Percentiles rank a stretch among this genome's conserved stretches.
Evolutionary conservation across 2,329 filamentous ascomycete species (phyloP).

Genomic region (Aspergillus oerlinghausenensis): DNA sequence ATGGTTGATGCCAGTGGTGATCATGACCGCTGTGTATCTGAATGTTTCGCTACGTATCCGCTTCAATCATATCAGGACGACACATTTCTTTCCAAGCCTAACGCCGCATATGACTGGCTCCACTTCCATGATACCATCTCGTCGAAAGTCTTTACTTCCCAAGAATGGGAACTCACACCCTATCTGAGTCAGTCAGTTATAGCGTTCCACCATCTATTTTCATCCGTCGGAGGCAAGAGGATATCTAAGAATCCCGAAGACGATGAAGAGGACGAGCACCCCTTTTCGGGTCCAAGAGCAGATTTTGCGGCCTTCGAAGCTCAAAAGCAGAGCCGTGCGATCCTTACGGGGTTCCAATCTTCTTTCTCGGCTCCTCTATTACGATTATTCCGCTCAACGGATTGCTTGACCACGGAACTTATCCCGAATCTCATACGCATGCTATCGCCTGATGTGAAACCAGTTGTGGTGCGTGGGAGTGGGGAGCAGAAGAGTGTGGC

Average conservation of each 20-base stretch:
- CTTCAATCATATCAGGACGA: slow-evolving; percentile 90
- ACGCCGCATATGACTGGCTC: slow-evolving; percentile 86
- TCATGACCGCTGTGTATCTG: slow-evolving; percentile 56
- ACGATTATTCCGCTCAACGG: slow-evolving; percentile 72
- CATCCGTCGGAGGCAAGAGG: slow-evolving; percentile 57
- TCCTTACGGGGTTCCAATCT: slow-evolving; percentile 68
- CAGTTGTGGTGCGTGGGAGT: slow-evolving; percentile 73
- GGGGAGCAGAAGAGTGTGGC: slow-evolving; percentile 64
- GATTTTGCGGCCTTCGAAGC: slow-evolving; percentile 78
- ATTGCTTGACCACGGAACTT: slow-evolving; percentile 74
- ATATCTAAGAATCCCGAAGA: slow-evolving; percentile 40
- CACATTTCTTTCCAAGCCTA: slow-evolving; percentile 81
- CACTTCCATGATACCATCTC: slow-evolving; percentile 86
- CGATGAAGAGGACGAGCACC: slow-evolving; percentile 52
- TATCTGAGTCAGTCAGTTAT: slow-evolving; percentile 84
- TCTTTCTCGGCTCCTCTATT: slow-evolving; percentile 67
- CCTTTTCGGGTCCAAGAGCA: slow-evolving; percentile 77
- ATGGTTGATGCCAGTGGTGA: slow-evolving; percentile 61
- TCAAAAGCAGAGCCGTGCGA: slow-evolving; percentile 69
- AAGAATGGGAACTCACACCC: slow-evolving; percentile 87
- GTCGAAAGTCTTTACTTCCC: slow-evolving; percentile 70
- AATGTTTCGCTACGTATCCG: slow-evolving; percentile 84
- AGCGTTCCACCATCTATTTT: slow-evolving; percentile 88
- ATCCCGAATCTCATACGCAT: slow-evolving; percentile 80
- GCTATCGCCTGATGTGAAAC: slow-evolving; percentile 83